Evolutionary conservation across 768 basidiomycete genomes (phyloP), one percentile per base, ranked within the genome.

Genomic region (Tephrocybe rancida): DNA sequence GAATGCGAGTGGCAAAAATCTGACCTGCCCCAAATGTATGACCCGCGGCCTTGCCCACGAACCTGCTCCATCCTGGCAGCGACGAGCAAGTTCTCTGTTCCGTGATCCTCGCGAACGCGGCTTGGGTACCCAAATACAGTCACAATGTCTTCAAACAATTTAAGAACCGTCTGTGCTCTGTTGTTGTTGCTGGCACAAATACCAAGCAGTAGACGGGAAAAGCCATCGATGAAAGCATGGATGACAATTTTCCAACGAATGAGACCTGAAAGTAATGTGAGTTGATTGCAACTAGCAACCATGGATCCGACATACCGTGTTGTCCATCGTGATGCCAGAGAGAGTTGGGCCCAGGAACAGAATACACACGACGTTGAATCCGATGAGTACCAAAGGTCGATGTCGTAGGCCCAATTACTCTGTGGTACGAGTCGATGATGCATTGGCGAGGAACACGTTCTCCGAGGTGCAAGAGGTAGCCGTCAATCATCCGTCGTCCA

Each of bases 171-270:
- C 0, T 58, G 34, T 2, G 71, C 67, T 1, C 62, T 54, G 54
- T 81, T 79, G 58, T 81, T 80, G 62, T 64, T 68, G 55, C 62
- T 68, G 1, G 67, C 74, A 10, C 58, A 43, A 24, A 79, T 57
- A 5, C 69, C 73, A 2, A 64, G 64, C 1, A 78, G 58, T 18
- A 73, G 61, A 4, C 51, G 55, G 0, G 64, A 63, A 49, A 58
- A 65, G 2, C 64, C 64, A 57, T 71, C 64, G 30, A 72, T 66
- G 45, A 72, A 70, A 3, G 55, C 66, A 59, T 70, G 35, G n/a
- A 37, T 37, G 14, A 37, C 14, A 37, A 37, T 37, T 16, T 37
- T 61, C 63, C 65, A 73, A 0, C 58, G 63, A 14, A 71, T 71
- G 1, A 73, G 54, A 5, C 66, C 70, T 72, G 19, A 50, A 37